Evolutionary conservation across 2,329 filamentous ascomycete genomes (phyloP).

Genomic region (Fusarium circinatum): DNA sequence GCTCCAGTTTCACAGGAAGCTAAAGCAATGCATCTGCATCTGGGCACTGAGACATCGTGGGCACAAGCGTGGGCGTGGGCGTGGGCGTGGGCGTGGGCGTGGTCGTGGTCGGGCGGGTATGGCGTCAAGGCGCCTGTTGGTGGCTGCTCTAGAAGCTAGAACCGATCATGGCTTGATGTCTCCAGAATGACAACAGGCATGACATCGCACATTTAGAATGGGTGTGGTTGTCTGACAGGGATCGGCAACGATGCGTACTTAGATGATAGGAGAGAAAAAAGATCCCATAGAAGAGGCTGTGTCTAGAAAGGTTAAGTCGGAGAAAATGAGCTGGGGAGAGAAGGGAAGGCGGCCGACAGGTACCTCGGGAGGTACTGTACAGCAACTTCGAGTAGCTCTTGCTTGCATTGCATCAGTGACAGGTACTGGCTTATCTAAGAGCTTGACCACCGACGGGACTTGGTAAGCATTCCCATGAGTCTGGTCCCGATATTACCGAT

Average conservation of each 20-base stretch:
- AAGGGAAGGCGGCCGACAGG: slow-evolving; percentile 25
- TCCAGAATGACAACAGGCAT: slow-evolving; percentile 22
- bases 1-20: slow-evolving; percentile 4
- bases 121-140: slow-evolving; percentile 45
- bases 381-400: neutral
- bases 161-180: slow-evolving; percentile 27
- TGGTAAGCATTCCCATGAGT: neutral
- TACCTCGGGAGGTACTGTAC: neutral
- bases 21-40: neutral
- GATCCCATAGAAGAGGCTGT: slow-evolving; percentile 26
- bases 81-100: neutral
- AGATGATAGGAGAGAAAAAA: neutral
- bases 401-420: slow-evolving; percentile 16
- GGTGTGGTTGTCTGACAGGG: slow-evolving; percentile 1
- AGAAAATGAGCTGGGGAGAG: neutral
- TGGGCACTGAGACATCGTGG: slow-evolving; percentile 3
- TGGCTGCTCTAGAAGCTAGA: slow-evolving; percentile 30
- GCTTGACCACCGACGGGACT: neutral
- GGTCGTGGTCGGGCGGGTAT: slow-evolving; percentile 28
- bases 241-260: neutral
- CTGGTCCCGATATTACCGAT: neutral
- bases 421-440: slow-evolving; percentile 16
- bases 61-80: slow-evolving; percentile 1
- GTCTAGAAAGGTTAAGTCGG: neutral
- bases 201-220: neutral